Evolutionary conservation across 306 rosid genomes (phyloP).

Genomic region (Quercus berberidifolia): DNA sequence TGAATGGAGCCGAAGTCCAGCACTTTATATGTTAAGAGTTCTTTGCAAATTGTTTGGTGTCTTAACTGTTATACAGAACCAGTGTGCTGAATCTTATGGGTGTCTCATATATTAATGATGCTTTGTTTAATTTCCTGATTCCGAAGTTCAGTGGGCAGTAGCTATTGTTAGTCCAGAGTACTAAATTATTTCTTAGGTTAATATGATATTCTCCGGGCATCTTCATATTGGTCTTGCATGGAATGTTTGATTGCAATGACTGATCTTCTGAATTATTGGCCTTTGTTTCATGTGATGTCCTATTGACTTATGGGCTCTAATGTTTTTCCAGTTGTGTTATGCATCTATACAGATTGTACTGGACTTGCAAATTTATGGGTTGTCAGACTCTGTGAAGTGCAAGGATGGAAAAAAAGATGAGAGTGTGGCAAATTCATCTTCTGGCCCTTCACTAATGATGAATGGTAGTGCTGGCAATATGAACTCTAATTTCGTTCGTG

Average conservation of each 20-base stretch:
- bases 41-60: neutral
- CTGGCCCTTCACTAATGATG: slow-evolving; percentile 46
- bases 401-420: slow-evolving; percentile 79
- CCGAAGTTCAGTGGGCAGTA: neutral
- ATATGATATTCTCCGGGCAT: neutral
- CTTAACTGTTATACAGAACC: neutral
- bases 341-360: slow-evolving; percentile 58
- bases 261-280: slow-evolving; percentile 14
- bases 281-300: slow-evolving; percentile 2
- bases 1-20: neutral
- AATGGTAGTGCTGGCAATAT: slow-evolving; percentile 54
- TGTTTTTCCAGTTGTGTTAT: slow-evolving; percentile 3
- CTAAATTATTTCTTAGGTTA: neutral
- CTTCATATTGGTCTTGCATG: neutral
- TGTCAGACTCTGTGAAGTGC: slow-evolving; percentile 81
- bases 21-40: neutral
- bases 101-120: neutral
- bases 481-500: slow-evolving; percentile 43
- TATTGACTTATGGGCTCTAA: slow-evolving; percentile 24
- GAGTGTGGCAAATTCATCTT: slow-evolving; percentile 36
- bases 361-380: slow-evolving; percentile 93
- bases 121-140: neutral
- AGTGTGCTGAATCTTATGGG: neutral
- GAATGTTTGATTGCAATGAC: slow-evolving; percentile 5
- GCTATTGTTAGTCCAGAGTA: neutral